Base-by-base conservation (phyloP, 129 eudicot species). In the Dittrichia graveolens region DNA sequence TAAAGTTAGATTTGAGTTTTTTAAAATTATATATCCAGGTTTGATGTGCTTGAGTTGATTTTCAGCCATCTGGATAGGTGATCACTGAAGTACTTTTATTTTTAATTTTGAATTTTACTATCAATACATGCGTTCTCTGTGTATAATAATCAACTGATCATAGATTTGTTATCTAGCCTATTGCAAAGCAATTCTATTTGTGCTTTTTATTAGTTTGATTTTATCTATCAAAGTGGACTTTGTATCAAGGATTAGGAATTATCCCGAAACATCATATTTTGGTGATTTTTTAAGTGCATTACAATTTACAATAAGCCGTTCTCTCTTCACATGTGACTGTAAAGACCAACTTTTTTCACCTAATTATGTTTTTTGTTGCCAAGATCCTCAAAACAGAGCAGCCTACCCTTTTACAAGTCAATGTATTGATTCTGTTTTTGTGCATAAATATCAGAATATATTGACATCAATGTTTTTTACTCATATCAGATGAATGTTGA, bases 401-500 rank as follows among this genome's bases (percentile, higher is more conserved):
- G 14, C 5, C 12, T 11, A 24, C 35, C 12, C 37, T 5, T 5
- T 37, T 8, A 24, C 4, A 44, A 67, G 58, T 44, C 37, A 10
- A 9, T 18, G n/a, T 43, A 13, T 12, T 44, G 37, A 31, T 59
- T 34, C n/a, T 44, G 8, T 31, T 19, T 31, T 7, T 41, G 4
- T 14, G 2, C 59, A 13, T 45, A 9, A 45, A n/a, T 59, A 34
- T 47, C 6, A 8, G 11, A 72, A 43, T 43, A 24, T 7, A 55
- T 24, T 39, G 42, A 16, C 46, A 47, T 9, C 31, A 24, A 24
- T 19, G 10, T 3, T 42, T 35, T 61, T 13, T 61, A 18, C 45
- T 1, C 48, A 10, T 76, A 56, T n/a, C 83, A 88, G 95, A 88
- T 88, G 95, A 85, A 88, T 75, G 88, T 83, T 54, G 95, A 88